Conservation (phyloP, 2,329 filamentous ascomycete genomes). For the Exophiala sp. region DNA sequence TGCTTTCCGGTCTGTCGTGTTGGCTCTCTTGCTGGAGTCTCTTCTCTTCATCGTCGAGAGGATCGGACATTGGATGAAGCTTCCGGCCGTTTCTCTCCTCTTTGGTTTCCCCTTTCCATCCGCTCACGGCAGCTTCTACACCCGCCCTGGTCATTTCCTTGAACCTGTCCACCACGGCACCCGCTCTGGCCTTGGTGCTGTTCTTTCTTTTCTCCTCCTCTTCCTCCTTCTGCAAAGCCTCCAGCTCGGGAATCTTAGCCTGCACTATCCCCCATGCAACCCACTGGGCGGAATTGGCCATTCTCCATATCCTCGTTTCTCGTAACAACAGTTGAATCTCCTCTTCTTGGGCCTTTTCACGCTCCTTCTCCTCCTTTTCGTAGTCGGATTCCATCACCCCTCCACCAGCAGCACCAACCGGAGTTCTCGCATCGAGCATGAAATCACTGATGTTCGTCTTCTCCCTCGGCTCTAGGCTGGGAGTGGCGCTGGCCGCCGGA, state of each 20-base stretch:
- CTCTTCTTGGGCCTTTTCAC: slow-evolving; percentile 59
- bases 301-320: slow-evolving; percentile 78
- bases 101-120: neutral
- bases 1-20: slow-evolving; percentile 24
- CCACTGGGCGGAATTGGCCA: slow-evolving; percentile 85
- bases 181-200: slow-evolving; percentile 6
- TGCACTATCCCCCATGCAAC: slow-evolving; percentile 95
- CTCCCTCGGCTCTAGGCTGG: slow-evolving; percentile 37
- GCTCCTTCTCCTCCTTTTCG: slow-evolving; percentile 49
- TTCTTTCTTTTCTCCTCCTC: slow-evolving; percentile 2
- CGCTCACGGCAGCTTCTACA: slow-evolving; percentile 8
- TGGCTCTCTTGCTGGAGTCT: slow-evolving; percentile 14
- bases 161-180: slow-evolving; percentile 23
- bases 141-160: slow-evolving; percentile 26
- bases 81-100: neutral
- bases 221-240: slow-evolving; percentile 35
- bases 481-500: slow-evolving; percentile 46
- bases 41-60: slow-evolving; percentile 25
- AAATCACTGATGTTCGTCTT: slow-evolving; percentile 48
- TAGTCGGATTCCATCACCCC: slow-evolving; percentile 15
- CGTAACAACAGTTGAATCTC: slow-evolving; percentile 66
- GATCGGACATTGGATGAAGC: slow-evolving; percentile 22
- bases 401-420: slow-evolving; percentile 8
- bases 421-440: slow-evolving; percentile 61
- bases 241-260: slow-evolving; percentile 73